Conservation (phyloP, 164 flowering plant species). For the Vitis rupestris region DNA sequence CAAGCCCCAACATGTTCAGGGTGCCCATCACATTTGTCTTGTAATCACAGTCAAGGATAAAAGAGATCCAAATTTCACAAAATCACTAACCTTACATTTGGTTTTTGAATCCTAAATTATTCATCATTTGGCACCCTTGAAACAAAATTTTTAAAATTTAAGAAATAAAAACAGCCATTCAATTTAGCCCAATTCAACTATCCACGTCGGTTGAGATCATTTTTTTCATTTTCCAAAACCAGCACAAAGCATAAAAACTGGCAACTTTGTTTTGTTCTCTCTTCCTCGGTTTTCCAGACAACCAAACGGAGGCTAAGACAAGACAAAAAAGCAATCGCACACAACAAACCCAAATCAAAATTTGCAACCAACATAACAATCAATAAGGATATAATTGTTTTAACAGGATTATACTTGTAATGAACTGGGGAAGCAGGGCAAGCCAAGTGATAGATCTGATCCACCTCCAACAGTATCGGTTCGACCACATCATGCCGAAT, state of each 20-base stretch:
- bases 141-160: too few species aligned
- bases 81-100: conserved; percentile 2
- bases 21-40: conserved; percentile 99
- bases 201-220: too few species aligned
- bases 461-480: conserved; percentile 94
- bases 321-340: background rate
- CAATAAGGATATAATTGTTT: conserved; percentile 88
- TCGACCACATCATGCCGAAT: conserved; percentile 96
- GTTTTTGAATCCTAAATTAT: too few species aligned
- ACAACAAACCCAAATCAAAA: conserved; percentile 2
- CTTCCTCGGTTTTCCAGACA: too few species aligned
- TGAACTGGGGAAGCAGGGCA: conserved; percentile 99
- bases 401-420: conserved; percentile 91
- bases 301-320: background rate
- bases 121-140: too few species aligned
- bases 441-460: conserved; percentile 95
- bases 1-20: conserved; percentile 92
- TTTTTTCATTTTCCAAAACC: too few species aligned
- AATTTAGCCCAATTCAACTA: too few species aligned
- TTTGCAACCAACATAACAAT: background rate
- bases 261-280: too few species aligned
- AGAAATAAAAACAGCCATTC: too few species aligned
- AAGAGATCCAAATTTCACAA: background rate
- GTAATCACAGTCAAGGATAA: conserved; percentile 58
- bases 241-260: too few species aligned